Evolutionary conservation across 331 rosid species (phyloP), one percentile per base, ranked within the genome.

Genomic region (Cydonia oblonga): DNA sequence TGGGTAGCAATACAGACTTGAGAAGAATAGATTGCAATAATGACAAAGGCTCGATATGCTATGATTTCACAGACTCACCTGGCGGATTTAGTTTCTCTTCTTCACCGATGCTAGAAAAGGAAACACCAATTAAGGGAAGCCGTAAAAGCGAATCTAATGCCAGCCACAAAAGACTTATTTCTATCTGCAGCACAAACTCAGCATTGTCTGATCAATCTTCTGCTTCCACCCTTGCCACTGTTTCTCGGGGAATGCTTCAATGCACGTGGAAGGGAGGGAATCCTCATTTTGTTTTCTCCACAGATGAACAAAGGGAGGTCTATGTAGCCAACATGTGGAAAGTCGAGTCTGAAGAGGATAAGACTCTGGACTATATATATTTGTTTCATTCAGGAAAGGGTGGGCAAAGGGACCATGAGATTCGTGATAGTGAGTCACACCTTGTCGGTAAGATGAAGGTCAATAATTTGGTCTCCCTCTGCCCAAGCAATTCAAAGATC

Each of bases 181-280:
- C 92, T 76, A 68, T 82, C 30, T 88, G 92, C 57, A 88, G 92
- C 90, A 67, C 86, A 52, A 83, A 77, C 77, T 80, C 91, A 75
- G 63, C 71, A 42, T 64, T 76, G 79, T 86, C 87, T 5, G 90
- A 88, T 76, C 80, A 71, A 77, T 80, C 90, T 74, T 83, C 68
- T 42, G 58, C 86, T 52, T 84, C 78, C 1, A 66, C 81, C 56
- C 73, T 90, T 4, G 70, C 90, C 11, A 22, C 76, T 38, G 54
- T 81, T 59, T 82, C 85, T 67, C 97, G 82, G 75, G 97, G 96
- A 73, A 95, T 95, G 97, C 92, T 95, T 63, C 97, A 95, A 70
- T 95, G 92, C 66, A 84, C 87, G 0, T 91, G 97, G 99, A 90
- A 80, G 82, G 86, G 75, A 29, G 97, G 97, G 68, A 66, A 76